Base-by-base conservation (phyloP, 164 flowering plant species). In the Aristolochia contorta region DNA sequence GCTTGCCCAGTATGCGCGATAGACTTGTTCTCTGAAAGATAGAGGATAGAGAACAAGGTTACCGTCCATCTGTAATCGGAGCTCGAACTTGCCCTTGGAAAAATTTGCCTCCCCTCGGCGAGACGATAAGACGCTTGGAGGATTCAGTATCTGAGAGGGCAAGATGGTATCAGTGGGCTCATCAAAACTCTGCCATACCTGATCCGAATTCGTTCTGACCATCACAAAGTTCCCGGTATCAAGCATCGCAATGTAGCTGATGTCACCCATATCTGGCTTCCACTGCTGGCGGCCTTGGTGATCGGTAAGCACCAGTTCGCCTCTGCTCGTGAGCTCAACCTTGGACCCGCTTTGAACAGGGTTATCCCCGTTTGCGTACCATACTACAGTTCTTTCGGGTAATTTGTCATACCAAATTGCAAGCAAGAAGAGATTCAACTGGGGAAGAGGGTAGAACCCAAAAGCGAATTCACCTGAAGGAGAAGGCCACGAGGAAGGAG, bases 151-250 rank as follows among this genome's bases (percentile, higher is more conserved):
- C 63, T 82, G 83, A 1, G 70, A 58, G 2, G 84, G 84, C 48
- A 80, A 48, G 22, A 82, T 56, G 15, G 84, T 82, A 37, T 80
- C 82, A 0, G 81, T 73, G 3, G 65, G 64, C 2, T 60, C 16
- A 9, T 30, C 47, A 30, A 66, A 66, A 24, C 60, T 66, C 37
- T 47, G 45, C 65, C 69, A 66, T 53, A 14, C 7, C 6, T 5
- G 1, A 4, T 13, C 57, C 16, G 60, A 56, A 15, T 62, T 58
- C 14, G n/a, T 6, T 57, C 60, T 21, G 1, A 27, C 58, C 20
- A 80, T 65, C 19, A 77, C 68, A 32, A 82, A 71, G 60, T 76
- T 82, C 15, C 86, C 86, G 4, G 68, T 67, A 48, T 82, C 79
- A 18, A 72, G 81, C 80, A 79, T 67, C 47, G 74, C 64, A 12